Evolutionary conservation across 805 yeast species (phyloP).

Genomic region (Priceomyces haplophilus): DNA sequence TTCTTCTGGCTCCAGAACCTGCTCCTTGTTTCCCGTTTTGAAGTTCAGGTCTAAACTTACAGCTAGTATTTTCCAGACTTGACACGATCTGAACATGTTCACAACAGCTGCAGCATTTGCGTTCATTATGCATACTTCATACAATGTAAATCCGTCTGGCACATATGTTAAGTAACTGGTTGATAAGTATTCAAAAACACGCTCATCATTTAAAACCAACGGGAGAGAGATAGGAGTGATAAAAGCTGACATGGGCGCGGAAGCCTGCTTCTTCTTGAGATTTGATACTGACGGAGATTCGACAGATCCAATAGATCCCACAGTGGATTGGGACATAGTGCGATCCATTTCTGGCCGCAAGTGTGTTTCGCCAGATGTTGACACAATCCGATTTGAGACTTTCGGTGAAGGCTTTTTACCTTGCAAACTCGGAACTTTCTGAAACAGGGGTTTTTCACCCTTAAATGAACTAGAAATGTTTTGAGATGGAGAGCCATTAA

Average conservation of each 20-base stretch:
- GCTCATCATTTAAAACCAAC: slow-evolving; percentile 39
- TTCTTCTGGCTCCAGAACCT: slow-evolving; percentile 3
- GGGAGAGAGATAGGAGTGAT: slow-evolving; percentile 43
- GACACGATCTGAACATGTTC: slow-evolving; percentile 51
- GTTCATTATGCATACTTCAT: slow-evolving; percentile 57
- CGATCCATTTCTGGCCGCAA: slow-evolving; percentile 30
- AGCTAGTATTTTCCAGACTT: slow-evolving; percentile 59
- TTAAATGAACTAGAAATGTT: background rate
- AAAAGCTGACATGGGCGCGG: slow-evolving; percentile 30
- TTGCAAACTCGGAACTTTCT: slow-evolving; percentile 1
- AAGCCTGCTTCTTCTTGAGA: slow-evolving; percentile 8
- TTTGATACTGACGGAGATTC: slow-evolving; percentile 14
- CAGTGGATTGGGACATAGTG: slow-evolving; percentile 34
- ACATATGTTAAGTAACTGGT: slow-evolving; percentile 45
- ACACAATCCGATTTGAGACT: slow-evolving; percentile 7
- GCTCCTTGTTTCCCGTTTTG: background rate
- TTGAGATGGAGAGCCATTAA: background rate
- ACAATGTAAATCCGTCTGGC: slow-evolving; percentile 47
- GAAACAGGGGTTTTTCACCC: slow-evolving; percentile 1
- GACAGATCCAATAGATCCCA: slow-evolving; percentile 25
- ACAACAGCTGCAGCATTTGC: slow-evolving; percentile 54
- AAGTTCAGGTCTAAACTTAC: slow-evolving; percentile 40
- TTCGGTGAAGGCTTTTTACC: slow-evolving; percentile 17
- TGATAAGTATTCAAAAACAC: slow-evolving; percentile 47
- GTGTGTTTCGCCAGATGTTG: background rate